A percentile compares a stretch with the other conserved stretches of the same genome.
Evolutionary conservation across 305 asterid species (phyloP).

Genomic region (Fraxinus ornus): DNA sequence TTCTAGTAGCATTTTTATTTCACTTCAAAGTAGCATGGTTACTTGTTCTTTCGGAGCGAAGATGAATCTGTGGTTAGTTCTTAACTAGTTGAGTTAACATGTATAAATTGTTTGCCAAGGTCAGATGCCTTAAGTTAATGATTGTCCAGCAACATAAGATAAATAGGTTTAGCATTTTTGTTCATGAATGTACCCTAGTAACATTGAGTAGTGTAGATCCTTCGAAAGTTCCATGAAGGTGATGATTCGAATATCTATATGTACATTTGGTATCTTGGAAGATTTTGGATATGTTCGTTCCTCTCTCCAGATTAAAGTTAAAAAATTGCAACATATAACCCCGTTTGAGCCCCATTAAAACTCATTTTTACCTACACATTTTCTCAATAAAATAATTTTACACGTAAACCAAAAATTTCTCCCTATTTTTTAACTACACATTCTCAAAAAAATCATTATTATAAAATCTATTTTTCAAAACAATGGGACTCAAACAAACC

Average conservation of each 20-base stretch:
- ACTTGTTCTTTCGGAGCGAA: background rate
- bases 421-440: background rate
- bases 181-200: background rate
- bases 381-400: background rate
- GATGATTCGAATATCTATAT: background rate
- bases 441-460: too few relatives aligned
- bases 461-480: background rate
- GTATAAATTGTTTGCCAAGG: background rate
- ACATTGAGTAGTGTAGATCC: background rate
- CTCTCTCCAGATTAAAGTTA: background rate
- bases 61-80: background rate
- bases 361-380: background rate
- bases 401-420: background rate
- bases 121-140: background rate
- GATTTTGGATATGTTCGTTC: background rate
- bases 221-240: background rate
- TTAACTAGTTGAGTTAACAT: background rate
- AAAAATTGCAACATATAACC: background rate
- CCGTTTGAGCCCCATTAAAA: background rate
- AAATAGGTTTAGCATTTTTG: background rate
- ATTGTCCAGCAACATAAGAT: conserved; percentile 13
- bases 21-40: conserved; percentile 9
- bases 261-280: background rate
- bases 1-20: conserved; percentile 8
- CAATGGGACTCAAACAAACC: background rate